These are phyloP conservation scores for Prunus dulcis DNA, from an alignment of 306 rosid genomes.

Conservation along the genomic window DNA sequence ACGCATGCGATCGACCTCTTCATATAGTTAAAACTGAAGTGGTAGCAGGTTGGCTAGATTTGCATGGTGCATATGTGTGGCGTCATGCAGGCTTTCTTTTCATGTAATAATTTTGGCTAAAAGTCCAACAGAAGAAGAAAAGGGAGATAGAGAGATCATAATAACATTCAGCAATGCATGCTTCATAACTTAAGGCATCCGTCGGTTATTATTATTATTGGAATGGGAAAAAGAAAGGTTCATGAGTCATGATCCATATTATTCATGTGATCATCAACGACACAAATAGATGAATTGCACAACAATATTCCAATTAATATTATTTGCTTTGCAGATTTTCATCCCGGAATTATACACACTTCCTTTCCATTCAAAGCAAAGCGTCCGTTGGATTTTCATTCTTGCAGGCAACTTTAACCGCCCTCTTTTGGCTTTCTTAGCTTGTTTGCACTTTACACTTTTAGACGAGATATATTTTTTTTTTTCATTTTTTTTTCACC, in stretches of 20 bases:
- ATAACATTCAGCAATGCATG: too few species aligned
- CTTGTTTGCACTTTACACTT: background rate
- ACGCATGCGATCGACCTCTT: background rate
- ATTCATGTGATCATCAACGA: too few species aligned
- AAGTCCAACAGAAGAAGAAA: background rate
- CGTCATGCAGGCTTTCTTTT: background rate
- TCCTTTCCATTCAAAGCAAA: background rate
- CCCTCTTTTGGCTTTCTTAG: background rate
- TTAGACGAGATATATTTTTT: background rate
- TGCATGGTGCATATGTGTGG: background rate
- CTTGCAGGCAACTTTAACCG: background rate
- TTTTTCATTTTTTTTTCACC: background rate
- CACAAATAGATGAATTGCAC: too few species aligned
- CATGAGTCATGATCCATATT: background rate
- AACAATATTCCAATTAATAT: too few species aligned
- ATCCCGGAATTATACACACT: background rate
- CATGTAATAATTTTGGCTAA: background rate
- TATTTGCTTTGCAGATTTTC: background rate
- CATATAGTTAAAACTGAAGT: background rate
- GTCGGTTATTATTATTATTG: background rate
- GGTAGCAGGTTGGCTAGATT: background rate
- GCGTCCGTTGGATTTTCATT: constrained; percentile 3
- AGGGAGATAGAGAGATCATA: background rate
- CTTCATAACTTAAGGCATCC: background rate
- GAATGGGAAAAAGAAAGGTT: background rate